Evolutionary conservation across 2,329 filamentous ascomycete species (phyloP), one percentile per base, ranked within the genome.

Genomic region (Plenodomus tracheiphilus): DNA sequence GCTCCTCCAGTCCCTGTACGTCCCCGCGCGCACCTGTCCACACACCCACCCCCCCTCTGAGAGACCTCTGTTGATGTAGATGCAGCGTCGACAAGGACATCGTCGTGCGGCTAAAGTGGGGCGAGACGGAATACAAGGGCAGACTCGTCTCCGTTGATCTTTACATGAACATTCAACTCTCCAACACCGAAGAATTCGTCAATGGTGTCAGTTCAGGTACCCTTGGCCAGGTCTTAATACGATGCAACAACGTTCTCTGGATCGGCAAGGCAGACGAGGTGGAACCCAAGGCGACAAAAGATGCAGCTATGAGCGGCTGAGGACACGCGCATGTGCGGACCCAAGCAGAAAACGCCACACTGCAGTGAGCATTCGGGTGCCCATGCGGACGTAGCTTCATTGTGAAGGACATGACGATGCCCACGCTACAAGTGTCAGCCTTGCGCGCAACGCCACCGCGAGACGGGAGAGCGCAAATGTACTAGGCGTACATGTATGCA

Each of bases 171-270:
- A 86, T 99, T 58, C 91, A 97, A 77, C 83, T 99, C 56, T 85
- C 86, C 59, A 87, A 88, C 65, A 92, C 93, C 43, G 89, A 96
- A 76, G 94, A 99, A 75, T 97, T 87, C 76, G 89, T 96, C 68
- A 85, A 91, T 70, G 87, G 90, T 62, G 89, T 95, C 81, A 86
- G 85, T 72, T 91, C 88, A 30, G 93, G 91, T 48, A 84, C 84
- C 41, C 77, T 99, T 59, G 94, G 94, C 6, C 88, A 96, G 75
- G 92, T 99, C 39, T 75, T 99, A 65, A 97, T 99, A 68, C 81
- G 93, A 88, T 95, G 91, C 77, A 97, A 97, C 77, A 97, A 97
- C 70, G 93, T 97, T n/a, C 81, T 97, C 39, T 97, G 91, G 88
- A 93, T 97, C 66, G 82, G 80, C 30, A 79, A 78, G 36, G 80